A percentile compares a stretch with the other conserved stretches of the same genome.
These are phyloP conservation scores for Sugiyamaella boreocaroliniensis DNA, from an alignment of 805 yeast genomes.

Conservation along the genomic window DNA sequence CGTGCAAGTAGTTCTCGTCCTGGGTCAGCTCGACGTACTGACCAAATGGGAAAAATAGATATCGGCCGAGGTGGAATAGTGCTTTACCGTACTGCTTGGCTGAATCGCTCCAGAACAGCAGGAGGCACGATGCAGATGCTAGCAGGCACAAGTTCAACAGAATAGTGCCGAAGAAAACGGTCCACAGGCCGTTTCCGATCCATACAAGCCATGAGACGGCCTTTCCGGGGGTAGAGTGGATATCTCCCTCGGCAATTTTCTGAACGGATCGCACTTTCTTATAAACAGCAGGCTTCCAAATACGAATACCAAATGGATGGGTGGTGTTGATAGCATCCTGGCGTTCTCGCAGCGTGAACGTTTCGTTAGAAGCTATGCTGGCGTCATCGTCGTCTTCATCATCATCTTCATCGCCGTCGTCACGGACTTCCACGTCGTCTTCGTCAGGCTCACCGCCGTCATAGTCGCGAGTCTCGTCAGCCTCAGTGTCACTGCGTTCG, in stretches of 20 bases:
- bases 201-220: slow-evolving; percentile 55
- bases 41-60: slow-evolving; percentile 82
- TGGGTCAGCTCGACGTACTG: slow-evolving; percentile 70
- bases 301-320: slow-evolving; percentile 96
- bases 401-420: slow-evolving; percentile 6
- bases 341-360: slow-evolving; percentile 82
- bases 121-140: slow-evolving; percentile 41
- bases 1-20: slow-evolving; percentile 74
- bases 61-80: slow-evolving; percentile 57
- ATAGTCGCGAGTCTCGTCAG: slow-evolving; percentile 3
- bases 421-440: slow-evolving; percentile 4
- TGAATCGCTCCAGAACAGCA: slow-evolving; percentile 39
- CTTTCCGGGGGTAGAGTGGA: slow-evolving; percentile 62
- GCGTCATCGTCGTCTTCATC: slow-evolving; percentile 29
- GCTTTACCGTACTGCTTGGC: slow-evolving; percentile 58
- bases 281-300: slow-evolving; percentile 97
- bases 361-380: slow-evolving; percentile 49
- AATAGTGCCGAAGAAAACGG: slow-evolving; percentile 61
- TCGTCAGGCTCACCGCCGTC: slow-evolving; percentile 6
- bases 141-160: slow-evolving; percentile 48
- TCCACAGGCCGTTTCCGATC: slow-evolving; percentile 68
- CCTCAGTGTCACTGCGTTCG: slow-evolving; percentile 1
- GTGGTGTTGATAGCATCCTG: slow-evolving; percentile 95
- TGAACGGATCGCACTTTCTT: slow-evolving; percentile 90
- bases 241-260: slow-evolving; percentile 84